These are phyloP conservation scores for Neofusicoccum umdonicola DNA, from an alignment of 2,329 filamentous ascomycete genomes.

Conservation along the genomic window DNA sequence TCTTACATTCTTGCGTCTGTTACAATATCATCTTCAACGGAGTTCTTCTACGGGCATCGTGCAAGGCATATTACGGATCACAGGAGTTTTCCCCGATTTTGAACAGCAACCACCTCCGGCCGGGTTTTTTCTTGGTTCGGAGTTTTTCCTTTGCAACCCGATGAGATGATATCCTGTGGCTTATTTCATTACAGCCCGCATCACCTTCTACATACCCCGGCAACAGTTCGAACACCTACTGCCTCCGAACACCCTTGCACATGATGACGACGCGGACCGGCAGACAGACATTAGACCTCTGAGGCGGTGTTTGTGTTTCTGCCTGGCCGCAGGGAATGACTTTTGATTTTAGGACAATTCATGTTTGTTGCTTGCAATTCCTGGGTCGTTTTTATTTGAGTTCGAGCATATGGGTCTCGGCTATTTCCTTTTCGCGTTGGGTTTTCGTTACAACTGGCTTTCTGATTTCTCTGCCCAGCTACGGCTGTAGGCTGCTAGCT, in stretches of 20 bases:
- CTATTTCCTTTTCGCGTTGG: not conserved
- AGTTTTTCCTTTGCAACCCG: not conserved
- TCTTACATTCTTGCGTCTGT: not conserved
- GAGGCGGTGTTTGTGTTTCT: not conserved
- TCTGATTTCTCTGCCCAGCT: not conserved
- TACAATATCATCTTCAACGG: constrained; percentile 15
- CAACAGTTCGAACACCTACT: constrained; percentile 1
- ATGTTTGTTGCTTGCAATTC: not conserved
- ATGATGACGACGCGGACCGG: constrained; percentile 13
- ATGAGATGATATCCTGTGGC: constrained; percentile 15
- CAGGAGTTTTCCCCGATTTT: constrained; percentile 8
- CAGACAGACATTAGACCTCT: not conserved
- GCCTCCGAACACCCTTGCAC: constrained; percentile 7
- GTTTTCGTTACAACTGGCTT: not conserved
- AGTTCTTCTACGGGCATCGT: constrained; percentile 12
- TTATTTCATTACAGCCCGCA: not conserved
- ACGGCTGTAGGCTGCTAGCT: constrained; percentile 8
- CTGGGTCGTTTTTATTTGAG: constrained; percentile 4
- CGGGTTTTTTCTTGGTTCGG: not conserved
- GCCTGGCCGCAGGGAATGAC: constrained; percentile 11
- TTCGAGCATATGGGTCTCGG: constrained; percentile 11
- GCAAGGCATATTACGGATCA: constrained; percentile 13
- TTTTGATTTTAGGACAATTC: constrained; percentile 1
- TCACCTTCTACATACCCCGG: constrained; percentile 10
- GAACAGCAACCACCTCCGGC: constrained; percentile 3